phyloP scores from a whole-genome alignment of 305 asterid species.

The Solanum hybrid region DNA sequence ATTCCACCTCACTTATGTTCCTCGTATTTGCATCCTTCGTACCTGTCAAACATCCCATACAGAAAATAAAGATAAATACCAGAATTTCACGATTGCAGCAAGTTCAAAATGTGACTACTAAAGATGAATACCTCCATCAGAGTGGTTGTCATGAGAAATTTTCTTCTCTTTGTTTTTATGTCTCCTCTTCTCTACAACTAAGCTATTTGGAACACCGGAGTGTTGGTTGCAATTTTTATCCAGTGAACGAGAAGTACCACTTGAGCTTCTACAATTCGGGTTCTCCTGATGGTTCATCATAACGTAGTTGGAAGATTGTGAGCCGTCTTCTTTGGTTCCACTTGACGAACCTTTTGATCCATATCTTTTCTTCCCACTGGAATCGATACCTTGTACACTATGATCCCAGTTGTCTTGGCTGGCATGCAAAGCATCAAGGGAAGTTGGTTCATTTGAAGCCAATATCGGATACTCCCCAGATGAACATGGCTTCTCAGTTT shows the following conservation, averaged over 20 bases:
- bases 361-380: constrained; percentile 47
- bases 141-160: constrained; percentile 24
- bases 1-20: constrained; percentile 47
- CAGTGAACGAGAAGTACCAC: constrained; percentile 33
- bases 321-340: constrained; percentile 47
- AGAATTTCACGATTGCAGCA: background rate
- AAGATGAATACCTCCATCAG: constrained; percentile 53
- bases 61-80: constrained; percentile 1
- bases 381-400: constrained; percentile 26
- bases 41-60: constrained; percentile 30
- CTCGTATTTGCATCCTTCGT: constrained; percentile 32
- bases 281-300: constrained; percentile 29
- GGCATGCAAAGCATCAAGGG: constrained; percentile 36
- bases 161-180: constrained; percentile 40
- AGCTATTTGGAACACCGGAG: constrained; percentile 23
- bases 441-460: constrained; percentile 34
- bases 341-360: constrained; percentile 40
- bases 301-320: constrained; percentile 42
- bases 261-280: constrained; percentile 34
- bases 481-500: constrained; percentile 26
- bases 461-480: constrained; percentile 30
- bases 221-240: constrained; percentile 28
- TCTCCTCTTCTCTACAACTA: constrained; percentile 27
- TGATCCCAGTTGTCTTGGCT: constrained; percentile 32
- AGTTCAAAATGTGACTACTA: constrained; percentile 8